A percentile compares a stretch with the other conserved stretches of the same genome.
Evolutionary conservation across 2,329 filamentous ascomycete genomes (phyloP).

Genomic region (Dothidotthia symphoricarpi): DNA sequence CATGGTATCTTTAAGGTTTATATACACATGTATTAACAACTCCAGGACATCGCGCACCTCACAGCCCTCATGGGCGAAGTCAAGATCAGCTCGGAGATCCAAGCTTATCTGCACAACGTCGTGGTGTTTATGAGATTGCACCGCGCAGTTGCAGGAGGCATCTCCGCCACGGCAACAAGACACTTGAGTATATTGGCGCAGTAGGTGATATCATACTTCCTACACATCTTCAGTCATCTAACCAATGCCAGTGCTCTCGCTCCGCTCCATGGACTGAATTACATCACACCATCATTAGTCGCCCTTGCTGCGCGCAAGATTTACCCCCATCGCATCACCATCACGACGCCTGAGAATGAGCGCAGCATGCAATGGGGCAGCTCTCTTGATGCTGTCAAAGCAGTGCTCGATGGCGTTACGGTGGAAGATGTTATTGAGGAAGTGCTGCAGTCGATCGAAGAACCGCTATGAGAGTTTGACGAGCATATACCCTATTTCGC

Average conservation of each 20-base stretch:
- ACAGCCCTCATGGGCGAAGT: slow-evolving; percentile 59
- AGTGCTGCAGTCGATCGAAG: slow-evolving; percentile 57
- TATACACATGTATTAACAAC: slow-evolving; percentile 4
- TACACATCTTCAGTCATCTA: neutral
- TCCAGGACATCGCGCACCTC: slow-evolving; percentile 58
- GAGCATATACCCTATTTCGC: too few relatives aligned
- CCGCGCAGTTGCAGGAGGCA: slow-evolving; percentile 74
- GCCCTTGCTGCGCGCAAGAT: slow-evolving; percentile 80
- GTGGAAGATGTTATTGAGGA: slow-evolving; percentile 59
- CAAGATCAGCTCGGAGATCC: slow-evolving; percentile 70
- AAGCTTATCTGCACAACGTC: slow-evolving; percentile 83
- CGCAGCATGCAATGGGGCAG: slow-evolving; percentile 94
- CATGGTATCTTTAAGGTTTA: neutral
- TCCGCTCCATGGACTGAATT: slow-evolving; percentile 75
- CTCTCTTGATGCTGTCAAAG: slow-evolving; percentile 65
- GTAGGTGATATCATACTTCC: slow-evolving; percentile 36
- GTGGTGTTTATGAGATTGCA: slow-evolving; percentile 84
- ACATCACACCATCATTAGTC: slow-evolving; percentile 80
- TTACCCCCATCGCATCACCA: slow-evolving; percentile 77
- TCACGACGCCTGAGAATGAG: slow-evolving; percentile 69
- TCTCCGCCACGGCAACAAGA: slow-evolving; percentile 74
- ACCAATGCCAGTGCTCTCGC: slow-evolving; percentile 63
- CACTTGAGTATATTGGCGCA: slow-evolving; percentile 70
- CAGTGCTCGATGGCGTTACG: slow-evolving; percentile 60
- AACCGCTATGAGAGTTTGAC: slow-evolving; percentile 48